phyloP scores from a whole-genome alignment of 1,284 basidiomycete species.

The Coniferiporia sulphurascens region DNA sequence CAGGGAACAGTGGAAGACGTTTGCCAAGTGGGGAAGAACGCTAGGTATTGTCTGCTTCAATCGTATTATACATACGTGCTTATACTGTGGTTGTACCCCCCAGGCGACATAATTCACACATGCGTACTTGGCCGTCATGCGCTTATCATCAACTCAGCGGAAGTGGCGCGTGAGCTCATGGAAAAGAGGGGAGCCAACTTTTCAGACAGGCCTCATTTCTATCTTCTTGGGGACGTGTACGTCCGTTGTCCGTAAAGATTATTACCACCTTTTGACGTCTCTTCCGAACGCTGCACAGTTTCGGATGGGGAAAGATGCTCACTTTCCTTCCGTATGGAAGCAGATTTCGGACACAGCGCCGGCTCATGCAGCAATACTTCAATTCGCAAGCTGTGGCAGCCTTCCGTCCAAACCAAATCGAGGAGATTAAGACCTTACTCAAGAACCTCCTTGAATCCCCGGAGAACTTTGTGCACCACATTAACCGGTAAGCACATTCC shows the following conservation, averaged over 20 bases:
- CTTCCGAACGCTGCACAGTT: conserved; percentile 2
- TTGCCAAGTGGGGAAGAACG: conserved; percentile 29
- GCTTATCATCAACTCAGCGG: conserved; percentile 30
- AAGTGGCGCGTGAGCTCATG: conserved; percentile 31
- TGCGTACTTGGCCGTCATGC: conserved; percentile 27
- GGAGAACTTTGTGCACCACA: conserved; percentile 23
- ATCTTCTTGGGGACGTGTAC: conserved; percentile 30
- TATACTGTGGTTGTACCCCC: background rate
- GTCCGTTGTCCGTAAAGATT: background rate
- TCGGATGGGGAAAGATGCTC: conserved; percentile 31
- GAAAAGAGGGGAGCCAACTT: conserved; percentile 32
- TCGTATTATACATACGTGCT: background rate
- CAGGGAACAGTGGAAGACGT: conserved; percentile 27
- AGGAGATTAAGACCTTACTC: conserved; percentile 28
- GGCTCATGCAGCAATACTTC: conserved; percentile 29
- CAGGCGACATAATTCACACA: conserved; percentile 12
- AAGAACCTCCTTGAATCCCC: conserved; percentile 28
- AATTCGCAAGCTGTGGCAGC: conserved; percentile 23
- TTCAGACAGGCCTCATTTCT: conserved; percentile 32
- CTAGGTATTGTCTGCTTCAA: conserved; percentile 23
- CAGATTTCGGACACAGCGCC: conserved; percentile 34
- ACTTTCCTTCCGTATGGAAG: conserved; percentile 31
- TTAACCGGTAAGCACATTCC: conserved; percentile 25
- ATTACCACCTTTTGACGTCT: background rate
- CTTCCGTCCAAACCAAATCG: conserved; percentile 28